Conservation (phyloP, 805 yeast species). For the Zygoascus ofunaensis region DNA sequence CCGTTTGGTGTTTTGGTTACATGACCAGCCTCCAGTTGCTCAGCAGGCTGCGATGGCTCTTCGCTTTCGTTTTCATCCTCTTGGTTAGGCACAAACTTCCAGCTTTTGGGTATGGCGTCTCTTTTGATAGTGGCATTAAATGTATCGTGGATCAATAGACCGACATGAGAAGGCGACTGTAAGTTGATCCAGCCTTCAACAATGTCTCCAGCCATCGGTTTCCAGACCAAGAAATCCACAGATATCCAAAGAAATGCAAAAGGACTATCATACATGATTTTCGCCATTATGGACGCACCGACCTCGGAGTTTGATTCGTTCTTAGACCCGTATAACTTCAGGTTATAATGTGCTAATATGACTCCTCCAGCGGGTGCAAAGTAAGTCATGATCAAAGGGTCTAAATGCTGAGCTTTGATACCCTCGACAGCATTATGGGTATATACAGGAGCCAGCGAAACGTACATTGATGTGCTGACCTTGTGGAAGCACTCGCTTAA, state of each 20-base stretch:
- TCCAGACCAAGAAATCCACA: slow-evolving; percentile 81
- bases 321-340: slow-evolving; percentile 41
- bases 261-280: slow-evolving; percentile 70
- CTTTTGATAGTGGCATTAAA: slow-evolving; percentile 90
- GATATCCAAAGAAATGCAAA: slow-evolving; percentile 81
- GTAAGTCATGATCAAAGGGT: slow-evolving; percentile 80
- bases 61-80: slow-evolving; percentile 41
- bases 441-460: slow-evolving; percentile 82
- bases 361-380: slow-evolving; percentile 69
- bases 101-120: slow-evolving; percentile 71
- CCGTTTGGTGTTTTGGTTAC: slow-evolving; percentile 9
- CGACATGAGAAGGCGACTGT: slow-evolving; percentile 93
- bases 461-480: slow-evolving; percentile 54
- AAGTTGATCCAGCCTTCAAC: slow-evolving; percentile 82
- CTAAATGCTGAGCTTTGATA: slow-evolving; percentile 77
- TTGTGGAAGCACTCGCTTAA: slow-evolving; percentile 57
- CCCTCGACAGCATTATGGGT: slow-evolving; percentile 64
- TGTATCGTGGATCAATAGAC: slow-evolving; percentile 81
- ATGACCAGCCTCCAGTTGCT: slow-evolving; percentile 2
- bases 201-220: slow-evolving; percentile 77
- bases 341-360: slow-evolving; percentile 66
- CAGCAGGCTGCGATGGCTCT: slow-evolving; percentile 10
- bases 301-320: slow-evolving; percentile 26
- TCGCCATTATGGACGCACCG: slow-evolving; percentile 46
- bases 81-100: slow-evolving; percentile 79